A percentile compares a stretch with the other conserved stretches of the same genome.
These are phyloP conservation scores for Syncephalastrum racemosum DNA, from an alignment of 371 early-diverging fungal genomes.

Conservation along the genomic window DNA sequence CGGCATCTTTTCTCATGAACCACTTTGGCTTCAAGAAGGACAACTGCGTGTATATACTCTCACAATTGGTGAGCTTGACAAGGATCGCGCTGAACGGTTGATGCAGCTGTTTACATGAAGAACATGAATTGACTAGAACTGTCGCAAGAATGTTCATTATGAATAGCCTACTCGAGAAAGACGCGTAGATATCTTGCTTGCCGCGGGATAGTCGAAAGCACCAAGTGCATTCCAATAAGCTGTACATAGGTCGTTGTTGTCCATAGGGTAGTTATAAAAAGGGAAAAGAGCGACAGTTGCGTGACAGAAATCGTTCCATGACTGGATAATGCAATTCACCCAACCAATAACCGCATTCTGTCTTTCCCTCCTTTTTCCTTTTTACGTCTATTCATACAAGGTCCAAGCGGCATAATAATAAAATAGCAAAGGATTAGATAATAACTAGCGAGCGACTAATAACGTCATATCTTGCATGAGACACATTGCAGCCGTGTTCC, in stretches of 20 bases:
- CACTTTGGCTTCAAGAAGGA: slow-evolving; percentile 44
- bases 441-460: no score
- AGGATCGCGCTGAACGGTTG: slow-evolving; percentile 34
- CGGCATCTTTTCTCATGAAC: slow-evolving; percentile 49
- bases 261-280: no score
- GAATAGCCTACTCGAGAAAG: slow-evolving; percentile 31
- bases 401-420: no score
- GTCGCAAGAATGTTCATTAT: background rate
- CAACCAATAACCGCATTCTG: no score
- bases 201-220: slow-evolving; percentile 59
- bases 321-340: no score
- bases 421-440: no score
- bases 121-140: background rate
- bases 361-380: no score
- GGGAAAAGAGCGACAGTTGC: no score
- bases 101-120: slow-evolving; percentile 17
- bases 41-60: slow-evolving; percentile 37
- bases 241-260: slow-evolving; percentile 27
- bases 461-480: no score
- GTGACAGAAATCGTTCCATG: no score
- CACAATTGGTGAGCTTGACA: slow-evolving; percentile 28
- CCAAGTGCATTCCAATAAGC: slow-evolving; percentile 50
- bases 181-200: slow-evolving; percentile 46
- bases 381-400: no score
- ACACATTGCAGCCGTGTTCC: no score